A percentile compares a stretch with the other conserved stretches of the same genome.
These are phyloP conservation scores for Lyophyllum atratum DNA, from an alignment of 768 basidiomycete genomes.

Conservation along the genomic window DNA sequence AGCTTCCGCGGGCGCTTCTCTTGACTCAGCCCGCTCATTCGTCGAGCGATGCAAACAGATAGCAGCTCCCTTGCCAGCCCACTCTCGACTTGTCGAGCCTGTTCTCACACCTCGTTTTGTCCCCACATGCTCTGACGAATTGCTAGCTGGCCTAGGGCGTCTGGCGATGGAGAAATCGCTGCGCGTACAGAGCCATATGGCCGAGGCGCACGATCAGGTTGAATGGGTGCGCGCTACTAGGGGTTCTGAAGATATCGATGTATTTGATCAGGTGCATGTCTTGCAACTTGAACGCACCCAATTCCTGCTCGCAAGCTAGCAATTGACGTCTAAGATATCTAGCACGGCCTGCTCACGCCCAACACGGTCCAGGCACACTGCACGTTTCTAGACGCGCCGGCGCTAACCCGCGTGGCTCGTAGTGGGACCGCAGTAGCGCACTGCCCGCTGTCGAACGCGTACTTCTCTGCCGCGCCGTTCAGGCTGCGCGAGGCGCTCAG, in stretches of 20 bases:
- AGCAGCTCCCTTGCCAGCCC: conserved; percentile 38
- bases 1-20: conserved; percentile 47
- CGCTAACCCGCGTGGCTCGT: conserved; percentile 50
- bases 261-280: conserved; percentile 64
- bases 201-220: conserved; percentile 77
- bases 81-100: conserved; percentile 66
- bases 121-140: conserved; percentile 79
- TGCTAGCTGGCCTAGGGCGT: conserved; percentile 62
- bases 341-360: conserved; percentile 63
- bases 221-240: conserved; percentile 67
- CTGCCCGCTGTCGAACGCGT: conserved; percentile 87
- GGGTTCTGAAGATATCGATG: conserved; percentile 67
- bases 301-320: background rate
- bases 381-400: conserved; percentile 65
- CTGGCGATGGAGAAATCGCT: conserved; percentile 49
- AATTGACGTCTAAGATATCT: conserved; percentile 4
- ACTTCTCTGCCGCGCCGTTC: conserved; percentile 78
- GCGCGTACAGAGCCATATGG: conserved; percentile 79
- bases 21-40: conserved; percentile 57
- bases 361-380: conserved; percentile 87
- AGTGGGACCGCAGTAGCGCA: conserved; percentile 72
- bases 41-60: conserved; percentile 49
- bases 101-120: conserved; percentile 90
- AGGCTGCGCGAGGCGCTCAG: conserved; percentile 71
- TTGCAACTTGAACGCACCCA: background rate